phyloP scores from a whole-genome alignment of 192 early-diverging fungal species.

The Linnemannia zychae region DNA sequence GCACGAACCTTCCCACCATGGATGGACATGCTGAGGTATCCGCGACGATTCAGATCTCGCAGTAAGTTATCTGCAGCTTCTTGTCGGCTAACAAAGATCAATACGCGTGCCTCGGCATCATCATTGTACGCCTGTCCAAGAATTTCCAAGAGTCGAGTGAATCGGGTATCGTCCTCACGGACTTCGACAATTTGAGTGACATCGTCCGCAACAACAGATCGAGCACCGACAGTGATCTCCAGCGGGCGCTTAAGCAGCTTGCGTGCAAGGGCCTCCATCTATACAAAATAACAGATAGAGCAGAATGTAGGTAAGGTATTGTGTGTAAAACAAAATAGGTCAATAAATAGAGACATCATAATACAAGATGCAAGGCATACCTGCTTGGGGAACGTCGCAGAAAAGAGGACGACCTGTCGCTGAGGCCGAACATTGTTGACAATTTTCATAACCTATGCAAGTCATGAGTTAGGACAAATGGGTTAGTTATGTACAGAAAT shows the following conservation, averaged over 20 bases:
- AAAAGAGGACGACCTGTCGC: conserved; percentile 92
- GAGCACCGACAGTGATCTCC: conserved; percentile 96
- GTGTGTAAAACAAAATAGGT: not conserved
- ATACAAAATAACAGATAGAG: not conserved
- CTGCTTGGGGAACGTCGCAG: conserved; percentile 95
- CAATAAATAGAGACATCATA: not conserved
- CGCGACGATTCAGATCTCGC: conserved; percentile 84
- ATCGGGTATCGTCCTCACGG: conserved; percentile 85
- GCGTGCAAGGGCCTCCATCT: conserved; percentile 94
- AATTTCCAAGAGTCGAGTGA: conserved; percentile 88
- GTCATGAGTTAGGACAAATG: not conserved
- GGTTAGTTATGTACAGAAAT: conserved; percentile 3
- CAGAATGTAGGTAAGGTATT: not conserved
- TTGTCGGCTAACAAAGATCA: conserved; percentile 97
- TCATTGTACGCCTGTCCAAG: conserved; percentile 84
- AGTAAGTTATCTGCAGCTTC: conserved; percentile 94
- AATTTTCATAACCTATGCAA: conserved; percentile 88
- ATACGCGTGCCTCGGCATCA: conserved; percentile 77
- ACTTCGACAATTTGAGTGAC: conserved; percentile 95
- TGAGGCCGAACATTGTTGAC: conserved; percentile 91
- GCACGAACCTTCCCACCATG: conserved; percentile 90
- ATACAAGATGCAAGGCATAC: conserved; percentile 27
- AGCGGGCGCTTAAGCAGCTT: conserved; percentile 92
- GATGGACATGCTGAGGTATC: conserved; percentile 90
- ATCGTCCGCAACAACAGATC: conserved; percentile 88